Conservation (phyloP, 768 basidiomycete species). For the Pisolithus microcarpus region DNA sequence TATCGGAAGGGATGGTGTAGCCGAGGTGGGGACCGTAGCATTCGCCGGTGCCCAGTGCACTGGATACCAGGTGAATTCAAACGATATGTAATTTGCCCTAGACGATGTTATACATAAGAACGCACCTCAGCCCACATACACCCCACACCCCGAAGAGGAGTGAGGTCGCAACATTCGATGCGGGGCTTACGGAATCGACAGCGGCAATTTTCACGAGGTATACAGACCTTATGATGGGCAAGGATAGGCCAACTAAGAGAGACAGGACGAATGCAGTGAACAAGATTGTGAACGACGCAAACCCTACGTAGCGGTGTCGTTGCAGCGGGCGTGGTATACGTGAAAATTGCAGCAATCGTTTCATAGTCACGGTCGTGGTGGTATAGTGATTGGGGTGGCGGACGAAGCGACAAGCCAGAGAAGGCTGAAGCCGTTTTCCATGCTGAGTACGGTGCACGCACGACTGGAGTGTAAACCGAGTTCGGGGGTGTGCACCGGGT, state of each 20-base stretch:
- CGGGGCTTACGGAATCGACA: slow-evolving; percentile 23
- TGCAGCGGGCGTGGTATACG: slow-evolving; percentile 31
- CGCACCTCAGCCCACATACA: slow-evolving; percentile 56
- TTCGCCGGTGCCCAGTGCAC: slow-evolving; percentile 17
- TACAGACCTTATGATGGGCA: slow-evolving; percentile 66
- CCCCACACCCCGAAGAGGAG: slow-evolving; percentile 82
- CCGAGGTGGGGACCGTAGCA: slow-evolving; percentile 66
- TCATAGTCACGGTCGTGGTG: too few species aligned
- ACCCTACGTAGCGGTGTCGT: slow-evolving; percentile 41
- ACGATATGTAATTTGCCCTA: background rate
- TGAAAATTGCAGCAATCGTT: too few species aligned
- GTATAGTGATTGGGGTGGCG: too few species aligned
- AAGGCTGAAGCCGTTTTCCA: too few species aligned
- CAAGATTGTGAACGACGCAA: slow-evolving; percentile 43
- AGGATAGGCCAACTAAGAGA: slow-evolving; percentile 67
- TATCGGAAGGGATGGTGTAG: slow-evolving; percentile 45
- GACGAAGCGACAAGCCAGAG: too few species aligned
- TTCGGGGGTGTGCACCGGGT: too few species aligned
- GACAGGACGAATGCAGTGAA: slow-evolving; percentile 62
- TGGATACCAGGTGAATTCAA: slow-evolving; percentile 6
- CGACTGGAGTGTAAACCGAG: too few species aligned
- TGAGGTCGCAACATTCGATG: slow-evolving; percentile 49
- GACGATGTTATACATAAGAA: background rate
- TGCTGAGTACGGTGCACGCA: too few species aligned
- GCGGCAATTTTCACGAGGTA: slow-evolving; percentile 48